These are phyloP conservation scores for Ganoderma sp. DNA, from an alignment of 1,284 basidiomycete genomes.

Conservation along the genomic window DNA sequence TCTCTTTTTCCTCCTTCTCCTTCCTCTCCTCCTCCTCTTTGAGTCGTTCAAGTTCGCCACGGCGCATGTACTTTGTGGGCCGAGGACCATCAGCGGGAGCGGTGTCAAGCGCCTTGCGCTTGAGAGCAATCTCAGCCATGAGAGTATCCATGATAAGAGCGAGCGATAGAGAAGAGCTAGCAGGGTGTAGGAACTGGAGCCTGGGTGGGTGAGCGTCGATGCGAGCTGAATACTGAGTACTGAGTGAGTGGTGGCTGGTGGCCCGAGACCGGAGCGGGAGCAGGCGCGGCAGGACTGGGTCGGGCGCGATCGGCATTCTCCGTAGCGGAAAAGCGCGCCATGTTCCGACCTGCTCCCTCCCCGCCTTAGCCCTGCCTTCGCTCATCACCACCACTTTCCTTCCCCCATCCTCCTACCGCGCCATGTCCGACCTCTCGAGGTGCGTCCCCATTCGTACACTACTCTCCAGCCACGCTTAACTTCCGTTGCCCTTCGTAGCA, in stretches of 20 bases:
- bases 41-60: slow-evolving; percentile 79
- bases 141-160: slow-evolving; percentile 74
- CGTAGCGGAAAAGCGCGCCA: slow-evolving; percentile 14
- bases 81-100: slow-evolving; percentile 43
- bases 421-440: slow-evolving; percentile 75
- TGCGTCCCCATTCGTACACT: slow-evolving; percentile 36
- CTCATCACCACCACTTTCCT: slow-evolving; percentile 24
- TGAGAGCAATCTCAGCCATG: slow-evolving; percentile 86
- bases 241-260: background rate
- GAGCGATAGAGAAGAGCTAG: background rate
- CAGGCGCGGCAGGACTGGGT: slow-evolving; percentile 22
- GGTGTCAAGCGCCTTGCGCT: slow-evolving; percentile 76
- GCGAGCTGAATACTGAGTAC: background rate
- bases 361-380: background rate
- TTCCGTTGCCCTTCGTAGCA: slow-evolving; percentile 51
- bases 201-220: background rate
- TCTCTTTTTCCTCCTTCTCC: slow-evolving; percentile 52
- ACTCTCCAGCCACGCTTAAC: slow-evolving; percentile 17
- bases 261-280: slow-evolving; percentile 2
- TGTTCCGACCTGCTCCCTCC: slow-evolving; percentile 18
- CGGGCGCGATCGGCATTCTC: slow-evolving; percentile 27
- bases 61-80: slow-evolving; percentile 85
- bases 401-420: slow-evolving; percentile 27
- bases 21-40: slow-evolving; percentile 69
- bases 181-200: background rate